Conservation (phyloP, 2,329 filamentous ascomycete species). For the Diaporthe batatas region DNA sequence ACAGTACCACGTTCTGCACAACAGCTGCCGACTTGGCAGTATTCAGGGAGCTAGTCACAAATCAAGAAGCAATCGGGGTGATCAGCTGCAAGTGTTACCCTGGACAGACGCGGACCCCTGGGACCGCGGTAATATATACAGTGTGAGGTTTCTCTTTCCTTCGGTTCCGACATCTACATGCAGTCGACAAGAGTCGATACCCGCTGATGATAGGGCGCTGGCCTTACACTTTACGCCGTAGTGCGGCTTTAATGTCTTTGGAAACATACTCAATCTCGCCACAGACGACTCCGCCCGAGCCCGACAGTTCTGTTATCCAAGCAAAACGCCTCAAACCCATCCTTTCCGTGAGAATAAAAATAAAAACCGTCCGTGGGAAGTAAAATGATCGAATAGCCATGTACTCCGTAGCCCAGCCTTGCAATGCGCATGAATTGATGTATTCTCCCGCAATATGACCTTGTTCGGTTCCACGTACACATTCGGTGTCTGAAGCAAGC, state of each 20-base stretch:
- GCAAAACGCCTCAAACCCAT: slow-evolving; percentile 40
- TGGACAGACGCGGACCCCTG: slow-evolving; percentile 3
- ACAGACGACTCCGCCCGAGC: slow-evolving; percentile 22
- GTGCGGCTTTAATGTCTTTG: slow-evolving; percentile 33
- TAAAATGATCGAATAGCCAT: slow-evolving; percentile 25
- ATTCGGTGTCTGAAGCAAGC: neutral
- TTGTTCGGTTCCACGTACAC: slow-evolving; percentile 12
- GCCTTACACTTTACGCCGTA: slow-evolving; percentile 32
- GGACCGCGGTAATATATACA: slow-evolving; percentile 33
- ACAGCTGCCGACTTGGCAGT: neutral
- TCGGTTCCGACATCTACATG: slow-evolving; percentile 39
- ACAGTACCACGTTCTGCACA: neutral
- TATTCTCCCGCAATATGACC: neutral
- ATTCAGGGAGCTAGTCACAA: neutral
- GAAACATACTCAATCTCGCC: slow-evolving; percentile 29
- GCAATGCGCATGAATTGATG: slow-evolving; percentile 33
- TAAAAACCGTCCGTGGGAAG: slow-evolving; percentile 16
- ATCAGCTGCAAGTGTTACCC: slow-evolving; percentile 16
- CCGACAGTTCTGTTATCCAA: slow-evolving; percentile 26
- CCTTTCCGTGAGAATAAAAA: neutral
- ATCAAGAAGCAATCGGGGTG: neutral
- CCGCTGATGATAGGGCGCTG: slow-evolving; percentile 26
- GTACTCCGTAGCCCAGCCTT: slow-evolving; percentile 35
- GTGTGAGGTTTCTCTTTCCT: slow-evolving; percentile 34
- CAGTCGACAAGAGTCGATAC: slow-evolving; percentile 28